Evolutionary conservation across 192 early-diverging fungal species (phyloP), one percentile per base, ranked within the genome.

Genomic region (Backusella australiensis): DNA sequence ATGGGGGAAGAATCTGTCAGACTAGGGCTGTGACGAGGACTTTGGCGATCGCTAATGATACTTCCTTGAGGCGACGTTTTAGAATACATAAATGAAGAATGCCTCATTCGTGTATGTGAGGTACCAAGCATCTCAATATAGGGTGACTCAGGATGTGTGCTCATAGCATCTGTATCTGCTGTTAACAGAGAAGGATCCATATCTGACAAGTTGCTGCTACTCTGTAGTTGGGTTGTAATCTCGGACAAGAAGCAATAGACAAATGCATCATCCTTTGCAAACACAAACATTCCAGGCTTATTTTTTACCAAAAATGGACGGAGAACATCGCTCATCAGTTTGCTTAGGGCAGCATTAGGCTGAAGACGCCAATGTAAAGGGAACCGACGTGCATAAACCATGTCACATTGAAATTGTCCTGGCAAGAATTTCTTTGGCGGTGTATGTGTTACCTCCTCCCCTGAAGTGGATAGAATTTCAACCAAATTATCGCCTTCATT

Each of bases 361-460:
- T 85, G 85, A 53, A 96, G 82, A 21, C 94, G 85, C 90, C 91
- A 94, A 77, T 95, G 93, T 1, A 96, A 68, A 4, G 91, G 88
- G 77, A 95, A 93, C 7, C 73, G 74, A 42, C 85, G 86, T 34
- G 80, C 82, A 73, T 89, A 92, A 6, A 94, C 89, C 8, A 89
- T 72, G 0, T 87, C 87, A 63, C 94, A 96, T 9, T 90, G 87
- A 80, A 95, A 93, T 67, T 92, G 89, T 3, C 91, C 92, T 11
- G 85, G 85, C 11, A 74, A 73, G 65, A 89, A 89, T 17, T 87
- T 85, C 34, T 82, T 78, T 46, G 82, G 72, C 7, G 74, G 77
- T 53, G 85, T 52, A 26, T 56, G 42, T 6, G 49, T 73, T n/a
- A 35, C 75, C 35, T 78, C 73, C 75, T 72, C 74, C 53, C 35